Evolutionary conservation across 352 stramenopile genomes (phyloP).

Genomic region (Phytophthora cryptogea): DNA sequence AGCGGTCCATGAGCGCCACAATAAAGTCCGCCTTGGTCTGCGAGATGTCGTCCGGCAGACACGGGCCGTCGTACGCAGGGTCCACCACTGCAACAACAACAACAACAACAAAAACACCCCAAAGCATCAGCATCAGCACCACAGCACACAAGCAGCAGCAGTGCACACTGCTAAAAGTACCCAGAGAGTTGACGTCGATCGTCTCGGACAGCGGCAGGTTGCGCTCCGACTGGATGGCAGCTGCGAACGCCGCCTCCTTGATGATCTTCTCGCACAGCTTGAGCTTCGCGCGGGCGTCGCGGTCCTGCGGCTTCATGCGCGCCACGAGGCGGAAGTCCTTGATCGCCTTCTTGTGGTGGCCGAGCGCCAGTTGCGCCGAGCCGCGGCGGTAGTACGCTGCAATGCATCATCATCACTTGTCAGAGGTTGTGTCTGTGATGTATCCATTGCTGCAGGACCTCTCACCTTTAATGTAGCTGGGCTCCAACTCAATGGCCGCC

Average conservation of each 20-base stretch:
- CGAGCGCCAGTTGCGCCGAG: conserved; percentile 96
- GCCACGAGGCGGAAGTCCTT: conserved; percentile 98
- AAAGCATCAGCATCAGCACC: conserved; percentile 3
- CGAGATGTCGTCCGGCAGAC: conserved; percentile 58
- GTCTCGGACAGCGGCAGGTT: conserved; percentile 93
- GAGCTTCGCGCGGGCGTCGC: conserved; percentile 93
- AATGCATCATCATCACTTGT: background rate
- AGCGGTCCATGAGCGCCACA: conserved; percentile 93
- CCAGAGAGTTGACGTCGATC: conserved; percentile 88
- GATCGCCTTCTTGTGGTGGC: conserved; percentile 96
- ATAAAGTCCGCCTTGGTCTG: conserved; percentile 87
- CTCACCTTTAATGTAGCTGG: conserved; percentile 95
- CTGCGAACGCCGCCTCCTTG: conserved; percentile 95
- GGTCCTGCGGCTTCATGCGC: conserved; percentile 95
- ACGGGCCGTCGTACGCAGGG: conserved; percentile 76
- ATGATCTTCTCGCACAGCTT: conserved; percentile 97
- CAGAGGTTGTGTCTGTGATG: background rate
- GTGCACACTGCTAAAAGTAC: conserved; percentile 25
- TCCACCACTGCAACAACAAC: conserved; percentile 61
- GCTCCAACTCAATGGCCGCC: conserved; percentile 93
- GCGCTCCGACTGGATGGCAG: conserved; percentile 96
- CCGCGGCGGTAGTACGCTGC: conserved; percentile 97
- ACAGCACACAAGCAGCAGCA: background rate
- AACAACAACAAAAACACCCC: background rate
- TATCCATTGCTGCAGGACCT: background rate